Conservation (phyloP, 2,329 filamentous ascomycete genomes). For the Penicillium brevicompactum region DNA sequence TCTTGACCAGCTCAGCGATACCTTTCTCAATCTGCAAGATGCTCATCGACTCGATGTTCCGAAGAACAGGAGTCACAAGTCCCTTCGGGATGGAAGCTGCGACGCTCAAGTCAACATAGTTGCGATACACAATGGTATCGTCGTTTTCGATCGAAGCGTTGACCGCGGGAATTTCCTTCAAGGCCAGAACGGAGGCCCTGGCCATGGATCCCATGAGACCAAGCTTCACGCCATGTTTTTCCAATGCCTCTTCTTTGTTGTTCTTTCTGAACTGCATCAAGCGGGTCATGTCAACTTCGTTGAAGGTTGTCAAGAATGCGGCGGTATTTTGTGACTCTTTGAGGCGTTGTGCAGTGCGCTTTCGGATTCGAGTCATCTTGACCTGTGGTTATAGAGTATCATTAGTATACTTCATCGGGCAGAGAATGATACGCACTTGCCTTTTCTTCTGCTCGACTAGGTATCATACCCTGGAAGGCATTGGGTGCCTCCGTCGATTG, state of each 20-base stretch:
- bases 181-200: constrained; percentile 79
- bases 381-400: constrained; percentile 56
- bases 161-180: constrained; percentile 83
- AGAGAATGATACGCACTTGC: constrained; percentile 44
- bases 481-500: constrained; percentile 20
- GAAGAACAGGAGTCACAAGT: constrained; percentile 87
- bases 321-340: constrained; percentile 98
- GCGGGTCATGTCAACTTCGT: constrained; percentile 95
- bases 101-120: constrained; percentile 93
- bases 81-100: constrained; percentile 97
- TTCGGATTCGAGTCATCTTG: constrained; percentile 98
- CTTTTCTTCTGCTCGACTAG: constrained; percentile 78
- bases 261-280: constrained; percentile 91
- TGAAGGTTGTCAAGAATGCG: constrained; percentile 92
- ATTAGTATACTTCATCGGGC: not conserved
- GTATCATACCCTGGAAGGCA: constrained; percentile 39
- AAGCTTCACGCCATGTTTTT: constrained; percentile 91
- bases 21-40: constrained; percentile 81
- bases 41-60: constrained; percentile 82
- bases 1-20: constrained; percentile 88
- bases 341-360: constrained; percentile 88
- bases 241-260: constrained; percentile 89
- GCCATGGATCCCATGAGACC: constrained; percentile 97
- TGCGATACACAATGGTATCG: constrained; percentile 92
- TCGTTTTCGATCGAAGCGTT: constrained; percentile 95